These are phyloP conservation scores for Podila epicladia DNA, from an alignment of 192 early-diverging fungal species.

Conservation along the genomic window DNA sequence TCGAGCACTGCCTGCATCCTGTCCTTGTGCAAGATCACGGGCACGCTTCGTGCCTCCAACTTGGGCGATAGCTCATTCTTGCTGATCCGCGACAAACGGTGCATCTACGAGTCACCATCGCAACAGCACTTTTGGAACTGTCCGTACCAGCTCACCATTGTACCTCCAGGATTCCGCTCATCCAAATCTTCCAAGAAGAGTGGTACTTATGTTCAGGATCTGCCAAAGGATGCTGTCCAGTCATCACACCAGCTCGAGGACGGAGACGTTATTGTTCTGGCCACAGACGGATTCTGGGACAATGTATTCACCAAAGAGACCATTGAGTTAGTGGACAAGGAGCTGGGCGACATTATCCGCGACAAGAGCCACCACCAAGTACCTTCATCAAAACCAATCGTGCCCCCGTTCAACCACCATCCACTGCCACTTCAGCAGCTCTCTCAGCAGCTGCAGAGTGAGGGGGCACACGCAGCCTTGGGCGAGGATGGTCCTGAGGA, in stretches of 20 bases:
- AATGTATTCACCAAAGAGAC: slow-evolving; percentile 67
- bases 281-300: slow-evolving; percentile 70
- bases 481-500: not conserved
- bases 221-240: slow-evolving; percentile 64
- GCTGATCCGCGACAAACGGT: slow-evolving; percentile 59
- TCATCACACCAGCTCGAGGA: slow-evolving; percentile 61
- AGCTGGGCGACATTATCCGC: slow-evolving; percentile 49
- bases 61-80: slow-evolving; percentile 67
- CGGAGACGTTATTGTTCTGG: slow-evolving; percentile 65
- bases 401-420: not conserved
- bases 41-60: slow-evolving; percentile 61
- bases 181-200: slow-evolving; percentile 4
- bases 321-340: slow-evolving; percentile 57
- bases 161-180: slow-evolving; percentile 56
- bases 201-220: slow-evolving; percentile 56
- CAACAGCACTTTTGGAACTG: slow-evolving; percentile 74
- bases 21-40: slow-evolving; percentile 61
- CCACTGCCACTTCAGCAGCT: not conserved
- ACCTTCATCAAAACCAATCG: not conserved
- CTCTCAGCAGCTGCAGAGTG: not conserved
- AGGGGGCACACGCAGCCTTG: not conserved
- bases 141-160: slow-evolving; percentile 67
- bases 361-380: slow-evolving; percentile 6
- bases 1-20: slow-evolving; percentile 69
- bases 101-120: slow-evolving; percentile 66